These are phyloP conservation scores for Maudiozyma barnettii DNA, from an alignment of 805 yeast species.

Conservation along the genomic window DNA sequence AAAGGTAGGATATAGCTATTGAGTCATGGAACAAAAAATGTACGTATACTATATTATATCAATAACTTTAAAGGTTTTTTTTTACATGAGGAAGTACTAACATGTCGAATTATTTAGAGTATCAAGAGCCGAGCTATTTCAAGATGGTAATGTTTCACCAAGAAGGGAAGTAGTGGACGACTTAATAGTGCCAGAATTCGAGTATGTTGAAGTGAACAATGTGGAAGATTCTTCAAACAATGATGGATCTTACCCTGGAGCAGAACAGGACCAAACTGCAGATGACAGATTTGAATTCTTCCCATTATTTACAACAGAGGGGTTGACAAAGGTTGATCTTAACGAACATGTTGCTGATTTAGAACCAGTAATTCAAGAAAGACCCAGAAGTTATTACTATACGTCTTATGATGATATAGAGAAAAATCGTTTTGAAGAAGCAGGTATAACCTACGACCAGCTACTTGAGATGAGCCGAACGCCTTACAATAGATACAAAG, in stretches of 20 bases:
- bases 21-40: too few species aligned
- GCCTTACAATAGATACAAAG: constrained; percentile 8
- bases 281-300: constrained; percentile 18
- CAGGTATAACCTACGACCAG: constrained; percentile 16
- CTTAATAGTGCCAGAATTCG: not conserved
- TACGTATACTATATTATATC: too few species aligned
- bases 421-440: constrained; percentile 7
- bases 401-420: constrained; percentile 10
- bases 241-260: constrained; percentile 6
- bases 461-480: constrained; percentile 6
- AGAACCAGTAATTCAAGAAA: constrained; percentile 6
- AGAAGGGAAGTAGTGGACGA: not conserved
- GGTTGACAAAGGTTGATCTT: constrained; percentile 21
- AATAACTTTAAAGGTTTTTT: too few species aligned
- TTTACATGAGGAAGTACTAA: too few species aligned
- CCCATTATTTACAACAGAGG: constrained; percentile 22
- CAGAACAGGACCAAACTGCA: not conserved
- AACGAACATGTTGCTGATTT: constrained; percentile 9
- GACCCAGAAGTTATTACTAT: constrained; percentile 22
- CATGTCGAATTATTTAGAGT: not conserved
- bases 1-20: too few species aligned
- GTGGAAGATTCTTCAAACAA: constrained; percentile 2
- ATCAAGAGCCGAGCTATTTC: constrained; percentile 4
- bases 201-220: constrained; percentile 1
- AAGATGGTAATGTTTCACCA: not conserved